Evolutionary conservation across 2,329 filamentous ascomycete genomes (phyloP).

Genomic region (Pezizomycotina sp.): DNA sequence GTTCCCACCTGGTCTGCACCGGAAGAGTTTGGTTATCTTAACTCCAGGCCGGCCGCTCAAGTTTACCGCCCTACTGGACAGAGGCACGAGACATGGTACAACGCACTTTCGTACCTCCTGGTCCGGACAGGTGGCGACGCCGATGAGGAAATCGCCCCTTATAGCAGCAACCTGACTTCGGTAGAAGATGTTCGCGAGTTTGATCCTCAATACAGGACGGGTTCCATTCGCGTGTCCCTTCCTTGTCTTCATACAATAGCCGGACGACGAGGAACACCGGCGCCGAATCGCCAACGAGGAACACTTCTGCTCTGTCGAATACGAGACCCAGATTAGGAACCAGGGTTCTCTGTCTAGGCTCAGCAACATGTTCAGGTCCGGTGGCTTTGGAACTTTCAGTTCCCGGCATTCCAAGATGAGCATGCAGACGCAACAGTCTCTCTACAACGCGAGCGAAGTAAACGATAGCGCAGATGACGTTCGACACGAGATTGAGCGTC

Average conservation of each 20-base stretch:
- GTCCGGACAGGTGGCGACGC: constrained; percentile 49
- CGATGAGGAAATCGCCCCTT: constrained; percentile 40
- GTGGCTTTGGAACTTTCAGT: constrained; percentile 35
- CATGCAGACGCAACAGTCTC: constrained; percentile 31
- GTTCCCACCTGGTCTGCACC: constrained; percentile 82
- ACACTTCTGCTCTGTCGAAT: constrained; percentile 41
- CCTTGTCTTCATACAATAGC: constrained; percentile 67
- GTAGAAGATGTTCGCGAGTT: constrained; percentile 58
- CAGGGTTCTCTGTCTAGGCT: constrained; percentile 40
- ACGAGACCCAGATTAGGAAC: constrained; percentile 30
- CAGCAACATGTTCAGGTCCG: constrained; percentile 42
- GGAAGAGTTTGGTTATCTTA: constrained; percentile 79
- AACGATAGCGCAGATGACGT: constrained; percentile 73
- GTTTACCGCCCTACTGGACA: constrained; percentile 91
- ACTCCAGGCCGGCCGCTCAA: constrained; percentile 79
- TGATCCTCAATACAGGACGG: constrained; percentile 44
- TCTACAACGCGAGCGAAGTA: constrained; percentile 42
- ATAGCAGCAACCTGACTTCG: constrained; percentile 22
- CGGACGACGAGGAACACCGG: constrained; percentile 47
- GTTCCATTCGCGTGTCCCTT: constrained; percentile 38
- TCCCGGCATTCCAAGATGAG: constrained; percentile 38
- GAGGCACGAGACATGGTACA: constrained; percentile 96
- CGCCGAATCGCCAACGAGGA: constrained; percentile 35
- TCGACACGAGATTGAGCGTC: constrained; percentile 58
- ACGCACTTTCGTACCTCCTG: constrained; percentile 82